Conservation (phyloP, 306 rosid genomes). For the Cucurbita maxima region DNA sequence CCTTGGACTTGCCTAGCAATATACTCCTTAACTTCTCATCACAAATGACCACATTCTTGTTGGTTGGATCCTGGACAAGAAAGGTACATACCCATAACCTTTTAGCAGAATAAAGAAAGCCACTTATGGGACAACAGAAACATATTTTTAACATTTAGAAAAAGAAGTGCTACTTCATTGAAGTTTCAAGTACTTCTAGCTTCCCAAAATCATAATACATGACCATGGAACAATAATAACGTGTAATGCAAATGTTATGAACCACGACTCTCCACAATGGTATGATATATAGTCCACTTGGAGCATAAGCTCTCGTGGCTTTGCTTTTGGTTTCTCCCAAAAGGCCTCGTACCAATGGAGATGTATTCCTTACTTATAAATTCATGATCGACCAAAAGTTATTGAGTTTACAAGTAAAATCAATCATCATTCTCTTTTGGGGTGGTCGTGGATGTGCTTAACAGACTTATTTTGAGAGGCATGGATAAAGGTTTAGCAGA, state of each 20-base stretch:
- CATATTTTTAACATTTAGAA: neutral
- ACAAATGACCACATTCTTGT: conserved; percentile 78
- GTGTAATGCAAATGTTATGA: neutral
- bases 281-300: too few relatives aligned
- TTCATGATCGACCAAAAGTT: neutral
- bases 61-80: conserved; percentile 50
- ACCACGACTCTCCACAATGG: too few relatives aligned
- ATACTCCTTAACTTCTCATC: conserved; percentile 62
- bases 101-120: neutral
- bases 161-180: conserved; percentile 8
- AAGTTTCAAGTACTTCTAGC: neutral
- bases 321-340: too few relatives aligned
- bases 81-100: neutral
- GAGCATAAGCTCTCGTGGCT: too few relatives aligned
- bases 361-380: too few relatives aligned
- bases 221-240: neutral
- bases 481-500: neutral
- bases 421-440: neutral
- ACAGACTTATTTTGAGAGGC: neutral
- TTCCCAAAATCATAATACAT: neutral
- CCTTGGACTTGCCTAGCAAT: conserved; percentile 58
- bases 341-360: too few relatives aligned
- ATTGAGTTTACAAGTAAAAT: neutral
- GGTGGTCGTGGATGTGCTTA: neutral
- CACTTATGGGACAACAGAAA: neutral